Percentiles rank a stretch among this genome's conserved stretches.
These are phyloP conservation scores for Chrysoporthe deuterocubensis DNA, from an alignment of 2,329 filamentous ascomycete species.

Conservation along the genomic window DNA sequence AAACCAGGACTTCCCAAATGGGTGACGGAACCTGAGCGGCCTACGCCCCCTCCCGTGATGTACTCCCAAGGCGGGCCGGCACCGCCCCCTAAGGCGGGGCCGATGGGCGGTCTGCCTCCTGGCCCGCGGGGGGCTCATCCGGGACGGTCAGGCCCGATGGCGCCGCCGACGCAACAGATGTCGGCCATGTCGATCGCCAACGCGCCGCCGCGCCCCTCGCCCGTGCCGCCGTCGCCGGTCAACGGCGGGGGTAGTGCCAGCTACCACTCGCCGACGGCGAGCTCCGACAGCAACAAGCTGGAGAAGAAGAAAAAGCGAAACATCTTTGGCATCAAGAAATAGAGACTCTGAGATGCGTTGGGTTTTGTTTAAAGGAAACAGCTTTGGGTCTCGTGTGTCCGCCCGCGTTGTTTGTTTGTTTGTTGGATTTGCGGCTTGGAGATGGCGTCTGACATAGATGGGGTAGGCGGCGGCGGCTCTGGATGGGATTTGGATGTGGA, in stretches of 20 bases:
- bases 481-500: not conserved
- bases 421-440: not conserved
- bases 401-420: not conserved
- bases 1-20: slow-evolving; percentile 83
- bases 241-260: slow-evolving; percentile 34
- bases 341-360: slow-evolving; percentile 12
- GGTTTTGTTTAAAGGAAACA: not conserved
- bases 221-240: slow-evolving; percentile 34
- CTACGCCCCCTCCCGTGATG: slow-evolving; percentile 54
- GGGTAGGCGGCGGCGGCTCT: not conserved
- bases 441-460: not conserved
- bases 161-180: slow-evolving; percentile 60
- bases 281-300: slow-evolving; percentile 43
- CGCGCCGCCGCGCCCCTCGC: slow-evolving; percentile 33
- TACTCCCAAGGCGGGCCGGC: slow-evolving; percentile 33
- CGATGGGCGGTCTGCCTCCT: slow-evolving; percentile 35
- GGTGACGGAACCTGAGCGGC: slow-evolving; percentile 74
- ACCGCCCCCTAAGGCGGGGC: slow-evolving; percentile 34
- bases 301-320: slow-evolving; percentile 68
- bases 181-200: slow-evolving; percentile 55
- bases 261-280: slow-evolving; percentile 32
- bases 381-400: not conserved
- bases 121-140: slow-evolving; percentile 41
- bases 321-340: slow-evolving; percentile 64
- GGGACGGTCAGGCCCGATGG: slow-evolving; percentile 48